Base-by-base conservation (phyloP, 495 filamentous ascomycete species). In the Chaetomium cochliodes region DNA sequence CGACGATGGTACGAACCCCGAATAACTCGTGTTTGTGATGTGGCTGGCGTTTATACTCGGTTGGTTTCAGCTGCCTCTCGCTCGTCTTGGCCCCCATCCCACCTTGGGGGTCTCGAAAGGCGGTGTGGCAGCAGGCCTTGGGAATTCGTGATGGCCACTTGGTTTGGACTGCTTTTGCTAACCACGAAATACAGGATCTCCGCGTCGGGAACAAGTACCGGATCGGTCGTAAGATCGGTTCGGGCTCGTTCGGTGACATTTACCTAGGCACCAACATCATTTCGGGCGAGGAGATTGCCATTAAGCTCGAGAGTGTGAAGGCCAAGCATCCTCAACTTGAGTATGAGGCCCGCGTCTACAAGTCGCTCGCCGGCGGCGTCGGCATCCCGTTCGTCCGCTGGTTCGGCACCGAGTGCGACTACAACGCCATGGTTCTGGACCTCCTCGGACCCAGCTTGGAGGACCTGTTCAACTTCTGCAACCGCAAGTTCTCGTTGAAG, bases 401-500 rank as follows among this genome's bases (percentile, higher is more conserved):
- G 96, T 99, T 98, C 80, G 96, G 96, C 67, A 99, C 96, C 62
- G 96, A 99, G 79, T 99, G 96, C 79, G 96, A 99, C 81, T 99
- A 99, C 86, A 98, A 99, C 80, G 96, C 96, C 72, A 99, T 99
- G 96, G 96, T 99, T 55, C 89, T 99, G 68, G 96, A 99, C 73
- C 87, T 99, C 20, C 90, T 99, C 46, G 96, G 96, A 58, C 96
- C 96, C 64, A 96, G 91, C 76, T 82, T 99, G 83, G 96, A 99
- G 80, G 96, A 99, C 76, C 84, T 99, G n/a, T 99, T 99, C 92
- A 99, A 99, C 86, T 99, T 99, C 79, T 99, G 96, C 88, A 99
- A 98, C 86, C 89, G 96, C 75, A 99, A 99, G 77, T 99, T 98
- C 85, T 97, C 94, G 12, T 81, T 99, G 68, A 99, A 99, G 89